phyloP scores from a whole-genome alignment of 1,284 basidiomycete species.

The Boletellus deceptivus region DNA sequence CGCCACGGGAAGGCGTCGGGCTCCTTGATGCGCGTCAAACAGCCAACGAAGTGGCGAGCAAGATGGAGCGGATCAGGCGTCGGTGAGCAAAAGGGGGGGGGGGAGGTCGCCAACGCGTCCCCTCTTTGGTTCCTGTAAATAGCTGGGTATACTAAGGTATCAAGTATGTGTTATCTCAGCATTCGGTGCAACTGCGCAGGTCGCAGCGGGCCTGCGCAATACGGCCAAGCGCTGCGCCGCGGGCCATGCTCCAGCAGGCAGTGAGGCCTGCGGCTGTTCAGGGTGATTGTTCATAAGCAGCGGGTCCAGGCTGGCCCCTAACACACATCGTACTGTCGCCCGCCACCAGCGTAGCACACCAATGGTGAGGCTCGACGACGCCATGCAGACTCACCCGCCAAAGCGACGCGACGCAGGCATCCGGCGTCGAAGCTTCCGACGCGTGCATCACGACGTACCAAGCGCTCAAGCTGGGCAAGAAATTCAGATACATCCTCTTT shows the following conservation, averaged over 20 bases:
- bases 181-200: constrained; percentile 1
- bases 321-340: constrained; percentile 3
- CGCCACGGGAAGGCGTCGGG: constrained; percentile 23
- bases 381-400: neutral
- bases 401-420: constrained; percentile 49
- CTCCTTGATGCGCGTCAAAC: constrained; percentile 24
- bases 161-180: neutral
- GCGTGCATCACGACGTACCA: constrained; percentile 70
- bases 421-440: constrained; percentile 68
- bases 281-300: constrained; percentile 13
- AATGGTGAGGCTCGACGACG: constrained; percentile 20
- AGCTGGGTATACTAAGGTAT: neutral
- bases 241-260: neutral
- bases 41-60: constrained; percentile 26
- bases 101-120: no score
- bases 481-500: constrained; percentile 87
- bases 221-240: constrained; percentile 10
- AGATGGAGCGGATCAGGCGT: constrained; percentile 29
- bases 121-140: constrained; percentile 11
- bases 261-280: neutral
- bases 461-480: constrained; percentile 82
- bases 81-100: constrained; percentile 1
- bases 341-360: neutral
- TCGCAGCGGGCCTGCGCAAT: constrained; percentile 12
- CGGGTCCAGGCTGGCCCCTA: constrained; percentile 12